Base-by-base conservation (phyloP, 495 filamentous ascomycete species). In the Podospora fimiseda region DNA sequence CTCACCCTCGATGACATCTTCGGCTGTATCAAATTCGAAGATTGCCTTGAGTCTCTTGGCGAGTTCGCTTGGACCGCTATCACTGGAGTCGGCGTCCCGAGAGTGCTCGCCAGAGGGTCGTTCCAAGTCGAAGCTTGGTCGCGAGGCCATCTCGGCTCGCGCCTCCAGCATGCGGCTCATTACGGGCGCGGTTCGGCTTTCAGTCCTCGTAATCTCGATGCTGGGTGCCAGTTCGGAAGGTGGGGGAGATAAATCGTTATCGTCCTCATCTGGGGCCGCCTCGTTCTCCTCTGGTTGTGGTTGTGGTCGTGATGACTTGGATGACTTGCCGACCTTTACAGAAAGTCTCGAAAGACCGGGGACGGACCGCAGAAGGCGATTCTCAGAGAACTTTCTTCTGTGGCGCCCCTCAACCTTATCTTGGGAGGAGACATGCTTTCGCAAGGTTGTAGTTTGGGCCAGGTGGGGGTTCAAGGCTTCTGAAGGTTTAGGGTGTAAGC, bases 121-220 rank as follows among this genome's bases (percentile, higher is more conserved):
- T 15, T 77, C 73, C 9, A 79, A 55, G 46, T 75, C 79, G 48
- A 77, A 80, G 57, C 74, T 83, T 36, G 68, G 78, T 37, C 74
- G 70, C 24, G 70, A 70, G 24, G 66, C 73, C 60, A 91, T 76
- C 38, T 85, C 75, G 30, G 82, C 85, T 56, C 83, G 79, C n/a
- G 89, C 89, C 65, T 91, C 85, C 7, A 95, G 71, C 82, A 91
- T 91, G 38, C 84, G 77, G 63, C 86, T 89, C 74, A 94, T 82
- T 33, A 90, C 75, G 0, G 88, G 88, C n/a, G 83, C 84, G 53
- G 74, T 19, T 47, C 65, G 62, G 23, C 59, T 62, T 47, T 69
- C 66, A n/a, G 56, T 55, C 19, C 66, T 59, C 14, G 66, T 59
- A 44, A 64, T 33, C 46, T 70, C 65, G 51, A 69, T 66, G 42